Evolutionary conservation across 768 basidiomycete species (phyloP).

Genomic region (Pleurotus tuber-regium): DNA sequence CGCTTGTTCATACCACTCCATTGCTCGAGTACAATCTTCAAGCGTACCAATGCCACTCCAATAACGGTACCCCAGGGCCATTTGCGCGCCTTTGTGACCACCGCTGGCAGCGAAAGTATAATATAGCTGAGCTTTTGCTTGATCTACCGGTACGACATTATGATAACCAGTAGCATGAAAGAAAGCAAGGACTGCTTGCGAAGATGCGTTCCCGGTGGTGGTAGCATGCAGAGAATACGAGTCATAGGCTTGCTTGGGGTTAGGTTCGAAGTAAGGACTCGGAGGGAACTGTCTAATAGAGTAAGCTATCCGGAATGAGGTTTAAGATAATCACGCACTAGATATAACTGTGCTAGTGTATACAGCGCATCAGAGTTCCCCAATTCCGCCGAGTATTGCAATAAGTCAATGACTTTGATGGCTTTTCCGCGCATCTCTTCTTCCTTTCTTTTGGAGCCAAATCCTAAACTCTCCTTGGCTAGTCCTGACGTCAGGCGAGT

Average conservation of each 20-base stretch:
- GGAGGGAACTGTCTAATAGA: constrained; percentile 62
- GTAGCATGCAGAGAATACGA: constrained; percentile 62
- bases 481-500: constrained; percentile 37
- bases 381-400: constrained; percentile 78
- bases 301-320: not conserved
- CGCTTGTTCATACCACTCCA: constrained; percentile 87
- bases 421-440: constrained; percentile 71
- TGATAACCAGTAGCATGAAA: constrained; percentile 86
- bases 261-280: constrained; percentile 57
- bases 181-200: constrained; percentile 85
- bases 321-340: constrained; percentile 41
- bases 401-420: constrained; percentile 76
- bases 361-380: constrained; percentile 76
- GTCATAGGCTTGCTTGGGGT: constrained; percentile 63
- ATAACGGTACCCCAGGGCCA: constrained; percentile 91
- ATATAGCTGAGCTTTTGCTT: constrained; percentile 84
- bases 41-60: constrained; percentile 94
- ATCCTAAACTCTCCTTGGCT: constrained; percentile 36
- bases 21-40: constrained; percentile 81
- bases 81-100: constrained; percentile 83
- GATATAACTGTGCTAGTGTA: constrained; percentile 60
- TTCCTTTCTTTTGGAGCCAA: constrained; percentile 50
- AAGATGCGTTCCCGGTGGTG: constrained; percentile 77
- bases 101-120: constrained; percentile 94
- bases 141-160: constrained; percentile 57